These are phyloP conservation scores for Verticillium klebahnii DNA, from an alignment of 2,329 filamentous ascomycete genomes.

Conservation along the genomic window DNA sequence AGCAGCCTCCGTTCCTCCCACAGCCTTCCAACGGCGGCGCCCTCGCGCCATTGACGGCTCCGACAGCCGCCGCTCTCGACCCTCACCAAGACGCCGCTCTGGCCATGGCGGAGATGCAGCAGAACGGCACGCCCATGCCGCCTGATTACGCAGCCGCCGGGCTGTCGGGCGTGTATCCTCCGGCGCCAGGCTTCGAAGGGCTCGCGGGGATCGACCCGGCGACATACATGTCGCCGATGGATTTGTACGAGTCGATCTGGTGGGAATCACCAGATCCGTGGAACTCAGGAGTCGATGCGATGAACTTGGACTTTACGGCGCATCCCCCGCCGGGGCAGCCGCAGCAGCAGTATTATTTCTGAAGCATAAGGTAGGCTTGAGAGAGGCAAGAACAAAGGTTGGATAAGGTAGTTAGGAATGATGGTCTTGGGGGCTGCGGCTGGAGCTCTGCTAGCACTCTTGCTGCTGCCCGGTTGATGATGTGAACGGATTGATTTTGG, in stretches of 20 bases:
- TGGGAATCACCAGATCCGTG: constrained; percentile 59
- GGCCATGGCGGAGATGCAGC: constrained; percentile 63
- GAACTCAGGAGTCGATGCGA: constrained; percentile 49
- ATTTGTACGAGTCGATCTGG: constrained; percentile 64
- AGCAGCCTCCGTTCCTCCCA: constrained; percentile 5
- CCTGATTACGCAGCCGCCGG: constrained; percentile 35
- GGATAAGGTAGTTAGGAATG: too few species aligned
- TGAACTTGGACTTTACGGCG: constrained; percentile 58
- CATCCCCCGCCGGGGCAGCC: constrained; percentile 55
- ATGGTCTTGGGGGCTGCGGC: too few species aligned
- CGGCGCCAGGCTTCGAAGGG: constrained; percentile 12
- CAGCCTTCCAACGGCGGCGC: constrained; percentile 9
- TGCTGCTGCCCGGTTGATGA: too few species aligned
- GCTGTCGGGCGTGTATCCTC: neutral
- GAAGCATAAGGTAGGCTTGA: too few species aligned
- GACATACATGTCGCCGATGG: constrained; percentile 61
- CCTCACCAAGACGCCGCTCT: constrained; percentile 58
- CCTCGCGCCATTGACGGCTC: neutral
- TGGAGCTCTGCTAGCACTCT: too few species aligned
- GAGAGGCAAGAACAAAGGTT: too few species aligned
- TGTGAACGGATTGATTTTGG: too few species aligned
- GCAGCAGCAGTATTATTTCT: constrained; percentile 55
- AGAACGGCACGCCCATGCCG: constrained; percentile 46
- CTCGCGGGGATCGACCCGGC: constrained; percentile 48
- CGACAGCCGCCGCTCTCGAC: constrained; percentile 27